Base-by-base conservation (phyloP, 805 yeast genomes). In the Candida ficus region DNA sequence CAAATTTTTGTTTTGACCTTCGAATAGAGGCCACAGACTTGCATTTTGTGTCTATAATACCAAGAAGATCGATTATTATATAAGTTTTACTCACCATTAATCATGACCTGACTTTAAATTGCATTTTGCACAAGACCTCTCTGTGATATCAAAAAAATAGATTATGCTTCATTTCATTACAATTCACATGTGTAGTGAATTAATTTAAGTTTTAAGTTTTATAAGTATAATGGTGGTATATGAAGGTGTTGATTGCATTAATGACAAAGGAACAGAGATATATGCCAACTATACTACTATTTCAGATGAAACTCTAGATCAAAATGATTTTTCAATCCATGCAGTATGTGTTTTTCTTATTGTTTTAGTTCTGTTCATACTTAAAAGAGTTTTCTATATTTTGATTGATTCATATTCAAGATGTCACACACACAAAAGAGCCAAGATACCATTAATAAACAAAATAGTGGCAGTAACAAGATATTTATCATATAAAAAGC, bases 381-480 rank as follows among this genome's bases (percentile, higher is more conserved):
- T 35, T 4, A 35, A 28, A 13, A 35, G 29, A 16, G 2, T 20
- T 6, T 29, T 19, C 20, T 35, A 35, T 20, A 12, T 25, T n/a
- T 12, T 23, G 7, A 10, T 4, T n/a, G 28, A 35, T 21, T n/a
- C 19, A n/a, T n/a, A 28, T 7, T 19, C 17, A 21, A 20, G 33
- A 9, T 8, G 8, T 16, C 19, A 12, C 3, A 20, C 7, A n/a
- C 4, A 7, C 7, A 16, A 16, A 12, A 17, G 16, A 2, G 4
- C 13, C 13, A 13, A 16, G 3, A n/a, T 26, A 3, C 11, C 26
- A 6, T 2, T 42, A 2, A 16, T 41, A 5, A 39, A 59, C 20
- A 61, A 54, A 37, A 7, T 52, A 7, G 43, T 51, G 1, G 66
- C 70, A 2, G n/a, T 54, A 1, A 47, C 57, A 17, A 53, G 72